Evolutionary conservation across 495 filamentous ascomycete genomes (phyloP).

Genomic region (Penicillium subrubescens): DNA sequence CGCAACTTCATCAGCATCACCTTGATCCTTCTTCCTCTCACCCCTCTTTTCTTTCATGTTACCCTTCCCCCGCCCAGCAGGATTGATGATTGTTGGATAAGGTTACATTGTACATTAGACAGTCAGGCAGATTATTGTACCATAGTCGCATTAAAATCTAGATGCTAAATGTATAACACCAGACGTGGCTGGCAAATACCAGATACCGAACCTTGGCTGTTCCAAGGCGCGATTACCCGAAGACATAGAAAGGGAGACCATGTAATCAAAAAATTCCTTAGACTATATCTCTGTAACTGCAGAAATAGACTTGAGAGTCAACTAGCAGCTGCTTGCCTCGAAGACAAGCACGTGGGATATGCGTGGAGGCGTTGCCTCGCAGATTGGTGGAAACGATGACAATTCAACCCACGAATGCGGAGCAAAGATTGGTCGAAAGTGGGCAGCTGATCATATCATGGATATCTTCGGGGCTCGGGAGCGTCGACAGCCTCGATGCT

Average conservation of each 20-base stretch:
- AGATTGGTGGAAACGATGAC: background rate
- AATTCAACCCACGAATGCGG: background rate
- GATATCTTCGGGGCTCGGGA: background rate
- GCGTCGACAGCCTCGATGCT: background rate
- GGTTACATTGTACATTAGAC: background rate
- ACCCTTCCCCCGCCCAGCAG: background rate
- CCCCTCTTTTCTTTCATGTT: background rate
- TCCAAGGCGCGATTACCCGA: background rate
- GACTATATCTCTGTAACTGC: background rate
- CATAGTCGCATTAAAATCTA: conserved; percentile 4
- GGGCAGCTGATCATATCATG: background rate
- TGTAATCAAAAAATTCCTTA: background rate
- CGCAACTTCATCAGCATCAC: too few species aligned
- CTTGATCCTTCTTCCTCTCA: background rate
- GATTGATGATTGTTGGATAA: background rate
- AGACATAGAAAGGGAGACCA: background rate
- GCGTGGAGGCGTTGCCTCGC: background rate
- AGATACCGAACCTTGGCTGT: background rate
- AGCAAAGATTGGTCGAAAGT: background rate
- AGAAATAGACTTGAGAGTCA: background rate
- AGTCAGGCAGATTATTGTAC: conserved; percentile 3
- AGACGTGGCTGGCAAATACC: background rate
- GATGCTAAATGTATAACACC: conserved; percentile 1
- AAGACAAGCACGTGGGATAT: background rate
- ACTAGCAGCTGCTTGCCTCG: background rate